These are phyloP conservation scores for Ceriops zippeliana DNA, from an alignment of 345 rosid species.

Conservation along the genomic window DNA sequence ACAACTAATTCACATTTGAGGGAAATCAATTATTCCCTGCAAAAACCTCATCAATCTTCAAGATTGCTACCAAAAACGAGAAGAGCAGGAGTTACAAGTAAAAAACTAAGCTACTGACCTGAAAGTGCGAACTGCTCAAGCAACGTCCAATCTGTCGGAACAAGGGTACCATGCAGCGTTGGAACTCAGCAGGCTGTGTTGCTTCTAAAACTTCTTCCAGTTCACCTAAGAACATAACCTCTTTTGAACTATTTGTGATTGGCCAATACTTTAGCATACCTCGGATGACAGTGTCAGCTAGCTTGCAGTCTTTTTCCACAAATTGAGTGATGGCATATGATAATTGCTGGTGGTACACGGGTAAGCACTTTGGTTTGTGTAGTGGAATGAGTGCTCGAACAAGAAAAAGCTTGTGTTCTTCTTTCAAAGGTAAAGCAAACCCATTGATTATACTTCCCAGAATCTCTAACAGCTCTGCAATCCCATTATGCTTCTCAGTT, in stretches of 20 bases:
- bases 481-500: constrained; percentile 83
- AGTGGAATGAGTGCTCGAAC: constrained; percentile 77
- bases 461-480: constrained; percentile 74
- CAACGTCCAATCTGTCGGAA: constrained; percentile 66
- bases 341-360: constrained; percentile 76
- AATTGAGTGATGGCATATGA: constrained; percentile 82
- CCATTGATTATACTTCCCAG: constrained; percentile 90
- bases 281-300: constrained; percentile 71
- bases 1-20: no score
- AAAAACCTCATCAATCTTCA: no score
- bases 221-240: constrained; percentile 83
- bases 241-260: constrained; percentile 79
- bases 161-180: constrained; percentile 81
- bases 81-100: neutral
- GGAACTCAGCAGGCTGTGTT: constrained; percentile 79
- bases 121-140: constrained; percentile 82
- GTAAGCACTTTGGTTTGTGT: constrained; percentile 74
- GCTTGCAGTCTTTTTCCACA: constrained; percentile 85
- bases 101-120: constrained; percentile 39
- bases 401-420: constrained; percentile 90
- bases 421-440: constrained; percentile 78
- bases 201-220: constrained; percentile 89
- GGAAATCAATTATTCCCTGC: no score
- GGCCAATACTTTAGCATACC: constrained; percentile 87
- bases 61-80: neutral